Percentiles rank a stretch among this genome's conserved stretches.
phyloP scores from a whole-genome alignment of 2,329 filamentous ascomycete genomes.

The Ascochyta koolunga region DNA sequence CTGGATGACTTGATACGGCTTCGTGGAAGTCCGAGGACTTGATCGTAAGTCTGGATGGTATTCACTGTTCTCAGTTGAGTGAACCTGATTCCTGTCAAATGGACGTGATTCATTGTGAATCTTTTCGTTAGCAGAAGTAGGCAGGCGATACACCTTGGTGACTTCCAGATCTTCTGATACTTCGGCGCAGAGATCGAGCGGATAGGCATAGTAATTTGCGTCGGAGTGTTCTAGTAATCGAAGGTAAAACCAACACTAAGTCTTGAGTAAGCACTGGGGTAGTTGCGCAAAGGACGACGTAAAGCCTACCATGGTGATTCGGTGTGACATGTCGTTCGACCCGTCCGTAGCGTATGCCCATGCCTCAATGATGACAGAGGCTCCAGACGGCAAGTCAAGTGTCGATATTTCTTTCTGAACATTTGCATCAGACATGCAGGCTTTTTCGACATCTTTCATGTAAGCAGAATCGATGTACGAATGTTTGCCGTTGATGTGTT shows the following conservation, averaged over 20 bases:
- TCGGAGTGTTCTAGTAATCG: conserved; percentile 51
- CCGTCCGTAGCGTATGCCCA: conserved; percentile 64
- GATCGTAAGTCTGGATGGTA: conserved; percentile 31
- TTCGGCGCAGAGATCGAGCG: conserved; percentile 60
- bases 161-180: conserved; percentile 58
- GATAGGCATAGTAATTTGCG: conserved; percentile 65
- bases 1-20: conserved; percentile 29
- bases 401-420: conserved; percentile 54
- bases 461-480: conserved; percentile 57
- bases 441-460: conserved; percentile 57
- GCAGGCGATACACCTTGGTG: conserved; percentile 58
- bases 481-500: conserved; percentile 51
- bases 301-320: conserved; percentile 56
- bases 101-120: conserved; percentile 44
- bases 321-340: conserved; percentile 56
- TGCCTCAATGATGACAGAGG: conserved; percentile 58
- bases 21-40: conserved; percentile 21
- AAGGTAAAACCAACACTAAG: conserved; percentile 49
- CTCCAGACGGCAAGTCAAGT: conserved; percentile 49
- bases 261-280: not conserved
- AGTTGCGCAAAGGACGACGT: not conserved
- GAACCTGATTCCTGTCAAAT: conserved; percentile 54
- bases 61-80: conserved; percentile 31
- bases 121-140: conserved; percentile 49
- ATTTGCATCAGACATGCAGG: conserved; percentile 52